phyloP scores from a whole-genome alignment of 2,329 filamentous ascomycete species.

The Penicillium sp. region DNA sequence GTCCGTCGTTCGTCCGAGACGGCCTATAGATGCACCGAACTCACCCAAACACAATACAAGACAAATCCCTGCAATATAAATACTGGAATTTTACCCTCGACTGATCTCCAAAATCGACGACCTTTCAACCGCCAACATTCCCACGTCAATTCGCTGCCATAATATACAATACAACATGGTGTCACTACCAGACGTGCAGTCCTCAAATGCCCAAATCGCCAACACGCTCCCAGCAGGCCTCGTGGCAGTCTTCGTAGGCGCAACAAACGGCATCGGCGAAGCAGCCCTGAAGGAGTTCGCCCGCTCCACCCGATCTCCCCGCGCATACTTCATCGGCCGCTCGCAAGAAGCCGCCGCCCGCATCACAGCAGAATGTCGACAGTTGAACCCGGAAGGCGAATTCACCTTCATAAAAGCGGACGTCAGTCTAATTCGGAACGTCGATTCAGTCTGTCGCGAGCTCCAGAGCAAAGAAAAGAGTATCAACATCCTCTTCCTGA shows the following conservation, averaged over 20 bases:
- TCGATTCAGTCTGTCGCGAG: conserved; percentile 44
- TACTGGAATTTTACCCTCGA: background rate
- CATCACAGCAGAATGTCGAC: conserved; percentile 38
- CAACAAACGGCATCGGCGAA: conserved; percentile 46
- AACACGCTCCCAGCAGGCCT: conserved; percentile 31
- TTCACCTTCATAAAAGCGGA: conserved; percentile 44
- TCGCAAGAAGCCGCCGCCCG: conserved; percentile 35
- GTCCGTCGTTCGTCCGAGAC: conserved; percentile 1
- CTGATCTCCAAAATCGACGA: too few relatives aligned
- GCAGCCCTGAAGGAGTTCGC: conserved; percentile 41
- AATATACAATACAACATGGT: conserved; percentile 5
- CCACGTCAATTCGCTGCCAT: background rate
- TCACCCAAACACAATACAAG: background rate
- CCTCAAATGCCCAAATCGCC: conserved; percentile 9
- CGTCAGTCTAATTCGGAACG: conserved; percentile 40
- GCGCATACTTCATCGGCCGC: conserved; percentile 44
- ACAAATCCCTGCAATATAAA: background rate
- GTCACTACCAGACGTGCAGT: conserved; percentile 5
- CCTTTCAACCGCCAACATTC: background rate
- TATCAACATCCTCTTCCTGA: conserved; percentile 51
- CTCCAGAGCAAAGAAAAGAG: conserved; percentile 44
- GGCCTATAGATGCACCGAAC: background rate
- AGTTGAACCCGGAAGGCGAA: conserved; percentile 39
- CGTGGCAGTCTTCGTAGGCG: conserved; percentile 46
- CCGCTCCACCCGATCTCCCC: conserved; percentile 33